Conservation (phyloP, 257 asterid genomes). For the Plantago elongata region DNA sequence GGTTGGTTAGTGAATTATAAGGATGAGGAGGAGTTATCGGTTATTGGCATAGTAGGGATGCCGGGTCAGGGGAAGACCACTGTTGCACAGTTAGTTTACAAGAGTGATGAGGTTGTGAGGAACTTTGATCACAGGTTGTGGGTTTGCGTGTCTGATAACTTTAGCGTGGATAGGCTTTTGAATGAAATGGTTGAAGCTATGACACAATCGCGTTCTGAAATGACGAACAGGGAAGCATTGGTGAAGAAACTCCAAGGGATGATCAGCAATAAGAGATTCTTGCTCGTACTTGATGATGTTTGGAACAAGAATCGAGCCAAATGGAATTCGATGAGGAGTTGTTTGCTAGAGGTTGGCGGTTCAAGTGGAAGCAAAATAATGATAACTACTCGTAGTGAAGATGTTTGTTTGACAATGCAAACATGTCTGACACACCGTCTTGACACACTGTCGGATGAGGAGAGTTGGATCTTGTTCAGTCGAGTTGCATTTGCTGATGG, state of each 20-base stretch:
- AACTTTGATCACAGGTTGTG: constrained; percentile 21
- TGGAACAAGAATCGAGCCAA: constrained; percentile 14
- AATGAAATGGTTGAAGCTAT: constrained; percentile 16
- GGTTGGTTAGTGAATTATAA: constrained; percentile 11
- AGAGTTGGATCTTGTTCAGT: constrained; percentile 23
- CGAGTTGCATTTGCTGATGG: constrained; percentile 16
- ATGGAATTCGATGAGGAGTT: constrained; percentile 11
- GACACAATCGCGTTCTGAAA: not conserved
- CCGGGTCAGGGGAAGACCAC: constrained; percentile 21
- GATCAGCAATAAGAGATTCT: constrained; percentile 6
- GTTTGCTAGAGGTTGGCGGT: constrained; percentile 16
- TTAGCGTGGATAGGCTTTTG: not conserved
- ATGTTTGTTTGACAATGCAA: constrained; percentile 5
- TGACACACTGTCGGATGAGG: not conserved
- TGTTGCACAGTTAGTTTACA: constrained; percentile 8
- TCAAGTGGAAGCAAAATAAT: constrained; percentile 23
- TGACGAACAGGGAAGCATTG: constrained; percentile 14
- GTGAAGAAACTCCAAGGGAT: constrained; percentile 4
- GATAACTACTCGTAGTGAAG: constrained; percentile 19
- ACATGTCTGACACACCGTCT: not conserved
- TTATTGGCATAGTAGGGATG: constrained; percentile 17
- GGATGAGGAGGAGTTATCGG: constrained; percentile 2
- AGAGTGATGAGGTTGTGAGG: not conserved
- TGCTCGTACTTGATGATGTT: constrained; percentile 27
- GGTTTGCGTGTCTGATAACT: constrained; percentile 12